Evolutionary conservation across 495 filamentous ascomycete genomes (phyloP), one percentile per base, ranked within the genome.

Genomic region (Venustampulla echinocandica): DNA sequence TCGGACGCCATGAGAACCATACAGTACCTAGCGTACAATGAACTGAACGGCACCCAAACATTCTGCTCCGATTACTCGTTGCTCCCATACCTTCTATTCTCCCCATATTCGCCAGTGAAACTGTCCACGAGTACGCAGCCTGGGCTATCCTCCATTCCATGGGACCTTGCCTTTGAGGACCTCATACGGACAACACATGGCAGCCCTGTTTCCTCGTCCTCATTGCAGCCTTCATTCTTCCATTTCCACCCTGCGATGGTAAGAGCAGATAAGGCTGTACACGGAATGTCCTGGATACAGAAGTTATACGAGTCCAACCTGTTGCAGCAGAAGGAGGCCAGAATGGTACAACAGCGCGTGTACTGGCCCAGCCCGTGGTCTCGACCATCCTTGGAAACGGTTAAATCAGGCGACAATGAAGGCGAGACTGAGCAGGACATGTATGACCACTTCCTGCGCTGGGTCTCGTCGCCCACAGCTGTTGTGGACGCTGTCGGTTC

Each of bases 111-210:
- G 1, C 64, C 64, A 0, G 22, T 67, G 10, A 30, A 33, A 17
- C 35, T 66, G 4, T 53, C 56, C 19, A 13, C 18, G 27, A n/a
- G n/a, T 7, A 7, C 27, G 27, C 27, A 38, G 22, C 37, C 10
- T 23, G 17, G n/a, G 4, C 37, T 9, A 18, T 15, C 17, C 10
- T 21, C 37, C 20, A 42, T 58, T 20, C 56, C 35, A 10, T 67
- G 56, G 42, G 44, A 54, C 17, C 45, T 35, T n/a, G 64, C 64
- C 5, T 66, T 65, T 39, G 61, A 63, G 30, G 63, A 67, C 49
- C 46, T 67, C 21, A 43, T 67, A 15, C 15, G 10, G 27, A 61
- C 56, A 3, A 28, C 47, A n/a, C 53, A 45, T 22, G 35, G 38
- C 22, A 27, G 38, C 10, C 22, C 3, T 1, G 24, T 11, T 9